Base-by-base conservation (phyloP, 805 yeast species). In the Nakazawaea ambrosiae region DNA sequence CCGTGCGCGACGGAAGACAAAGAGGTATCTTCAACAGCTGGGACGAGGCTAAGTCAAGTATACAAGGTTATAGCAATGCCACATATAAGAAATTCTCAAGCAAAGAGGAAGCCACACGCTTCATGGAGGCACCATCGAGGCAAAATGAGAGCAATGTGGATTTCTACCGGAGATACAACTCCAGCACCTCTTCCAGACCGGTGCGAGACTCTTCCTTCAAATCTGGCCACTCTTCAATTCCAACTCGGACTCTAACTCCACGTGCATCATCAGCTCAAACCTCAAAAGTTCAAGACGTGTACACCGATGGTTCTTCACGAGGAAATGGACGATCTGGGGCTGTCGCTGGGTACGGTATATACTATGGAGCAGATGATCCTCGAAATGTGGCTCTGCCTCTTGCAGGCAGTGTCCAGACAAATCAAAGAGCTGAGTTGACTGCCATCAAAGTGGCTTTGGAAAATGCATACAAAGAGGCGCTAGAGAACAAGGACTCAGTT, bases 261-360 rank as follows among this genome's bases (percentile, higher is more conserved):
- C 16, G 16, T 8, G 16, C 14, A 26, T 33, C 25, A 15, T 24
- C 12, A 15, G 18, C 27, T n/a, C 37, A 33, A n/a, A 26, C 19
- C n/a, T 31, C 17, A 9, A 27, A n/a, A n/a, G 6, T 12, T 17
- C 11, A 23, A 17, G n/a, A 14, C 18, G 63, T 86, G 0, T 88
- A 73, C 49, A 79, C 86, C 16, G 97, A 88, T 56, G 97, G 96
- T 0, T 83, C 95, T 0, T 65, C 79, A 0, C 60, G 78, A 8
- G 68, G 73, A 4, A 81, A 81, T 48, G 88, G 87, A 1, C 60
- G 50, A 16, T 32, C 35, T 0, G 45, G 47, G 7, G 63, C 70
- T 1, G 40, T 47, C 3, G 78, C 81, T 0, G 96, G 97, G 0
- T 77, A 72, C 49, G 97, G 96, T 18, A 83, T 82, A 0, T 86